These are phyloP conservation scores for Aquilaria malaccensis DNA, from an alignment of 345 rosid genomes.

Conservation along the genomic window DNA sequence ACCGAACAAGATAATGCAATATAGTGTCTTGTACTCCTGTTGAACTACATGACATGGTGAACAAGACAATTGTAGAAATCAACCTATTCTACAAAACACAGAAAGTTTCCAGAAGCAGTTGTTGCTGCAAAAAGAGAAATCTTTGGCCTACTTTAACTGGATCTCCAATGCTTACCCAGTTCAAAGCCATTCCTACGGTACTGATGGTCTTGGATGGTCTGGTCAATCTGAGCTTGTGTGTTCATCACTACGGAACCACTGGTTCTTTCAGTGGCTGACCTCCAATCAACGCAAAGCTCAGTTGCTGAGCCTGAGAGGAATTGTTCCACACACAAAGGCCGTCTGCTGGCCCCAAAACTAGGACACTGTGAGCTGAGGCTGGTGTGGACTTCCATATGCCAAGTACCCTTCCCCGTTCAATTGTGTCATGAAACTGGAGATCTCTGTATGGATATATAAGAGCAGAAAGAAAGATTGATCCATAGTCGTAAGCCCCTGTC, in stretches of 20 bases:
- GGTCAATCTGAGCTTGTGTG: slow-evolving; percentile 68
- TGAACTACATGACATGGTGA: no score
- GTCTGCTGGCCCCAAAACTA: slow-evolving; percentile 55
- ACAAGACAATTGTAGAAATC: not conserved
- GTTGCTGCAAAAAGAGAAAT: slow-evolving; percentile 2
- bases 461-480: slow-evolving; percentile 67
- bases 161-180: slow-evolving; percentile 65
- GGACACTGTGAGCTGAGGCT: slow-evolving; percentile 35
- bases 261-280: slow-evolving; percentile 83
- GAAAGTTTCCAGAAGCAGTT: slow-evolving; percentile 34
- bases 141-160: slow-evolving; percentile 28
- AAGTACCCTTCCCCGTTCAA: slow-evolving; percentile 70
- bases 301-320: slow-evolving; percentile 18
- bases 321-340: slow-evolving; percentile 68
- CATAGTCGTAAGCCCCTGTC: slow-evolving; percentile 83
- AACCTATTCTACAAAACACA: not conserved
- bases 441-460: not conserved
- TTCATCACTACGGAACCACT: slow-evolving; percentile 86
- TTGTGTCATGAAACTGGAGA: slow-evolving; percentile 1
- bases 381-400: slow-evolving; percentile 31
- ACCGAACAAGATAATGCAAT: slow-evolving; percentile 1
- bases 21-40: slow-evolving; percentile 5
- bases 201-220: slow-evolving; percentile 65
- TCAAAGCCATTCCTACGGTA: slow-evolving; percentile 73
- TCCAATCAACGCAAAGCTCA: slow-evolving; percentile 56